phyloP scores from a whole-genome alignment of 139 green algal species.

The Chlamydomonas applanata region DNA sequence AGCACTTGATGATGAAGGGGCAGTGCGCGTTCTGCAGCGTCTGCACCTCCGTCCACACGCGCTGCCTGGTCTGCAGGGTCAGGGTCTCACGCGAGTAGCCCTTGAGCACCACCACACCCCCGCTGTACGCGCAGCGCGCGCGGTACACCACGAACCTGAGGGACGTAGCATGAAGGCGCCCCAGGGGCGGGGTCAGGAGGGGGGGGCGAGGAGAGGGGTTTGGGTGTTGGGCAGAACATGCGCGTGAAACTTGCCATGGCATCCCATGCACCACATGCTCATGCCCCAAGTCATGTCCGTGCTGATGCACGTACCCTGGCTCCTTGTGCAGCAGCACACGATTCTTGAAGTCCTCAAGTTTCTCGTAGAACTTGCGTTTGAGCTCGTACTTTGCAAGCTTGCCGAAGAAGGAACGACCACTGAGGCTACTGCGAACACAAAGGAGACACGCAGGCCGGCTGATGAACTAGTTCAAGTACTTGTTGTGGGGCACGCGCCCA shows the following conservation, averaged over 20 bases:
- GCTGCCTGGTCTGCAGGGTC: slow-evolving; percentile 36
- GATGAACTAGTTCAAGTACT: no score
- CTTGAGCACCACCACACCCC: slow-evolving; percentile 46
- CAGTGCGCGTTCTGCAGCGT: slow-evolving; percentile 35
- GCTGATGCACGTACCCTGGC: slow-evolving; percentile 24
- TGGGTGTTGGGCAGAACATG: background rate
- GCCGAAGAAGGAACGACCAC: slow-evolving; percentile 22
- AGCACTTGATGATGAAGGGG: slow-evolving; percentile 59
- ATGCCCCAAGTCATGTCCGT: no score
- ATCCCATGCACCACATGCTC: background rate
- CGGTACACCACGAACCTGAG: slow-evolving; percentile 49
- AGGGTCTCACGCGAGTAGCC: slow-evolving; percentile 41
- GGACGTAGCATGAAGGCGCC: no score
- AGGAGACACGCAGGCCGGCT: no score
- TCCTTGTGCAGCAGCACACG: slow-evolving; percentile 41
- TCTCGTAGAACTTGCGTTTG: slow-evolving; percentile 49
- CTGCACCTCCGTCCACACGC: slow-evolving; percentile 34
- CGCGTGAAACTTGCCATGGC: background rate
- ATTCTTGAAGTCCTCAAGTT: slow-evolving; percentile 49
- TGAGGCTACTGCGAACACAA: slow-evolving; percentile 15
- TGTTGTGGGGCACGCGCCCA: no score
- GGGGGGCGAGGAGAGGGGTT: background rate
- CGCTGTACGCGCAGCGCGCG: slow-evolving; percentile 35
- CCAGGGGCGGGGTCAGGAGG: no score
- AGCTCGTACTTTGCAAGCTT: slow-evolving; percentile 47